Evolutionary conservation across 2,329 filamentous ascomycete species (phyloP), one percentile per base, ranked within the genome.

Genomic region (Pseudocercospora crystallina): DNA sequence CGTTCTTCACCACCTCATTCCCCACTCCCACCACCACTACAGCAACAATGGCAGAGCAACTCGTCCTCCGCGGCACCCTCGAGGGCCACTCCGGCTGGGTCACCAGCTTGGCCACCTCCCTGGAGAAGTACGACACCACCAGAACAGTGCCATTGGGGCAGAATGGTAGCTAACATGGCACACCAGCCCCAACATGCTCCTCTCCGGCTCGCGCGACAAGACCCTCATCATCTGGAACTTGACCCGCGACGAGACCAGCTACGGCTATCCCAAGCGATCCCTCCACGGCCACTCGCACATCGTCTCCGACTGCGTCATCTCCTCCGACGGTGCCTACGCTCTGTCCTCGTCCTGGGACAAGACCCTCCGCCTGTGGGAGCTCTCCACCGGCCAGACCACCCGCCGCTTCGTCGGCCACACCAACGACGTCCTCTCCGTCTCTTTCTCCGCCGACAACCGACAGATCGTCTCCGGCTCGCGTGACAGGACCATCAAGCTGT

Each of bases 181-280:
- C 45, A 29, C 30, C 71, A 85, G 90, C 88, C 94, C 94, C 73
- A 97, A 99, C 85, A 97, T 99, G 92, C 91, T 99, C 76, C 86
- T 99, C 71, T 99, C 94, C 67, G 92, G 83, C 72, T 90, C 85
- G 75, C 90, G 94, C 80, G 94, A 99, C 85, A 96, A 97, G 88
- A 89, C 89, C 67, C 83, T 99, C 76, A 99, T 99, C 82, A 95
- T 99, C 85, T 99, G 94, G 94, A 96, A 96, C 85, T 84, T 99
- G 72, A 97, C 94, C 78, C 92, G 94, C 79, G 91, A 97, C 78
- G 94, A 97, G 81, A 85, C 86, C 75, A 87, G 89, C 74, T 99
- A 97, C 84, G 94, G 94, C 70, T 96, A 96, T 84, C 94, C 94
- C 73, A 97, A 99, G 86, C 87, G 94, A 80, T 95, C 90, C 74